Base-by-base conservation (phyloP, 2,329 filamentous ascomycete species). In the Pyricularia grisea region DNA sequence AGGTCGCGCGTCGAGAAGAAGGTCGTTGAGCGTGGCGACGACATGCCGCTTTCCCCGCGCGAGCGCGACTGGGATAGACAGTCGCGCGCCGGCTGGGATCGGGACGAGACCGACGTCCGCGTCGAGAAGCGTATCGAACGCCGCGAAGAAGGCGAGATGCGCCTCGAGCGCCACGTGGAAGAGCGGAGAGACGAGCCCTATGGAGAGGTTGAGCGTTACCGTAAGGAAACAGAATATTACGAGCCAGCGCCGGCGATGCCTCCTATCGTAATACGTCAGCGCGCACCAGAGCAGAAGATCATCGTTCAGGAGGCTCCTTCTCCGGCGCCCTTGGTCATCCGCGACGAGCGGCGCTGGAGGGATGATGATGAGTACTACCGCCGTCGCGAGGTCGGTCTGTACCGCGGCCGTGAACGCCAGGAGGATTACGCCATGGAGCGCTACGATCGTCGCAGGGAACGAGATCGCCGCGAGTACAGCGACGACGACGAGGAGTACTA, bases 201-300 rank as follows among this genome's bases (percentile, higher is more conserved):
- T 27, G 80, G 81, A 64, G 84, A 88, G 23, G 74, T 88, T 61
- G 87, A 89, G 75, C 83, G 82, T 74, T 88, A 87, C 74, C 84
- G 84, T 73, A 85, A 84, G 75, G 87, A 90, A 75, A 87, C 85
- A 2, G 87, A 90, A 72, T 89, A 88, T 75, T 90, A 85, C 73
- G 79, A 83, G 64, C 83, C 83, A 3, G 79, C 81, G 11, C 81
- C 81, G 4, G 69, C 73, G 7, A 79, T 75, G 4, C 75, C 81
- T 2, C 85, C 85, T 5, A 82, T 88, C 70, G 80, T 88, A 68
- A 86, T 88, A 71, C 85, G 85, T 67, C 83, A 86, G 73, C 81
- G 82, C 67, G 81, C 82, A 0, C 80, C 82, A 2, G 85, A 88
- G 74, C 86, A 88, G 74, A 84, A 84, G 74, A 87, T 88, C 73